Conservation (phyloP, 352 stramenopile genomes). For the Globisporangium acanthophoron region DNA sequence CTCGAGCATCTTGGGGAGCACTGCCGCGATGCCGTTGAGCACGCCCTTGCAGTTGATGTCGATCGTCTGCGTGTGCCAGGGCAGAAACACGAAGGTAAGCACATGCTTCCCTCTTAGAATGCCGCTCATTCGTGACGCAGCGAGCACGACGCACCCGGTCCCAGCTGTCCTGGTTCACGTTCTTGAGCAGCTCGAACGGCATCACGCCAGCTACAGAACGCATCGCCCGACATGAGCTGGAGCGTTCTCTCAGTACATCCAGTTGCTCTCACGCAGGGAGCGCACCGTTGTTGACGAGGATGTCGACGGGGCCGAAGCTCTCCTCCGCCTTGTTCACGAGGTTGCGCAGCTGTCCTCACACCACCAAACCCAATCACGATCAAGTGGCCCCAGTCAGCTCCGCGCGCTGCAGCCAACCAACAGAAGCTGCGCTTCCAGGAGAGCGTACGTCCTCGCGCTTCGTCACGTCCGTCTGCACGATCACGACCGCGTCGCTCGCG, state of each 20-base stretch:
- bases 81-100: not conserved
- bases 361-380: not conserved
- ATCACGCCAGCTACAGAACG: slow-evolving; percentile 80
- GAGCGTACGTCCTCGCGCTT: slow-evolving; percentile 46
- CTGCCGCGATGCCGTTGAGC: slow-evolving; percentile 81
- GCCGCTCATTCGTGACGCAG: not conserved
- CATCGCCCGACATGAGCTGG: not conserved
- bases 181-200: slow-evolving; percentile 90
- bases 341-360: slow-evolving; percentile 29
- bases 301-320: slow-evolving; percentile 70
- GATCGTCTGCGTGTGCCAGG: slow-evolving; percentile 42
- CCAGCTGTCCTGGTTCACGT: slow-evolving; percentile 90
- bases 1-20: slow-evolving; percentile 68
- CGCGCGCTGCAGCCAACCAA: not conserved
- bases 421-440: no score
- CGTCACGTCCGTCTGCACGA: slow-evolving; percentile 62
- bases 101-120: no score
- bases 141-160: slow-evolving; percentile 27
- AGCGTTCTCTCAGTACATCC: no score
- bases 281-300: slow-evolving; percentile 86
- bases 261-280: not conserved
- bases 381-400: no score
- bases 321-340: slow-evolving; percentile 57
- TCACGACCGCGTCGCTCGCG: slow-evolving; percentile 24
- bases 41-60: slow-evolving; percentile 93